Evolutionary conservation across 306 rosid genomes (phyloP).

Genomic region (Delonix regia): DNA sequence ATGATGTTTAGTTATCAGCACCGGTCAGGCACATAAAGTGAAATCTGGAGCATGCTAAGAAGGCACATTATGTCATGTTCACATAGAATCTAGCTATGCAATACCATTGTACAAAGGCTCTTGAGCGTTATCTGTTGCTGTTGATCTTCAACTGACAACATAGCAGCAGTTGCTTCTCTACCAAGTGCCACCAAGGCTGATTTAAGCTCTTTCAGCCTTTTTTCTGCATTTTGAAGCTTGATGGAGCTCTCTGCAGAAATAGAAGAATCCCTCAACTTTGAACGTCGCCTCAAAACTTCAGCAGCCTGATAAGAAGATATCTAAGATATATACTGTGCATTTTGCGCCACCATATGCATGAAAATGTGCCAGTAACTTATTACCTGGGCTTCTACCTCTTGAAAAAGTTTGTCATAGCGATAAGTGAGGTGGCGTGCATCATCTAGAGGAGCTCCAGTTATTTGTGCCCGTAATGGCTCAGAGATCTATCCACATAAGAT

Average conservation of each 20-base stretch:
- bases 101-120: constrained; percentile 81
- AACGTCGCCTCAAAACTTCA: constrained; percentile 87
- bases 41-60: constrained; percentile 28
- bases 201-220: constrained; percentile 78
- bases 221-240: constrained; percentile 86
- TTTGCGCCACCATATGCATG: constrained; percentile 41
- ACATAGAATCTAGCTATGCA: constrained; percentile 23
- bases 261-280: constrained; percentile 77
- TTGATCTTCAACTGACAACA: constrained; percentile 89
- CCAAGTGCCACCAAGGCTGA: constrained; percentile 85
- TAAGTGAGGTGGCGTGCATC: constrained; percentile 94
- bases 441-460: constrained; percentile 93
- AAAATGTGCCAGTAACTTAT: constrained; percentile 32
- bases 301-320: constrained; percentile 71
- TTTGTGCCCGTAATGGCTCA: constrained; percentile 83
- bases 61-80: neutral
- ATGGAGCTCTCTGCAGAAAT: constrained; percentile 70
- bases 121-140: constrained; percentile 80
- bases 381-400: constrained; percentile 90
- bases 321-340: constrained; percentile 41
- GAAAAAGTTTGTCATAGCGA: constrained; percentile 82
- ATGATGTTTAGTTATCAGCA: neutral
- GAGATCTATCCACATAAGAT: constrained; percentile 67
- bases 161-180: constrained; percentile 83
- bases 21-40: constrained; percentile 4